Conservation (phyloP, 129 eudicot genomes). For the Flaveria trinervia region DNA sequence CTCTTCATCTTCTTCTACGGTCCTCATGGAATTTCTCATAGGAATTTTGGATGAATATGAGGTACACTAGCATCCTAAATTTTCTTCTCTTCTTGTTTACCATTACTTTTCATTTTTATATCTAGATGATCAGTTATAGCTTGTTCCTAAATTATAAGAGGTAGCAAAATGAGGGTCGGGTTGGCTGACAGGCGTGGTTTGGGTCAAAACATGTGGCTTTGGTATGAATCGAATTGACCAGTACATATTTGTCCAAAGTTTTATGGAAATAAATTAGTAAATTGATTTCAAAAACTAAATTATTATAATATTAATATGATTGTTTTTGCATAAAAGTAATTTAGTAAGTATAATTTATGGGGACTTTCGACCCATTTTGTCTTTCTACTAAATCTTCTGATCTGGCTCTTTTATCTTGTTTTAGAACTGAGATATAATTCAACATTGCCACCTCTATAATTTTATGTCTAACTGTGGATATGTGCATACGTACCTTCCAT, state of each 20-base stretch:
- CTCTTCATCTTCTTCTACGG: slow-evolving; percentile 63
- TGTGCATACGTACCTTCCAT: slow-evolving; percentile 8
- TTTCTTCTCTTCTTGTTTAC: not conserved
- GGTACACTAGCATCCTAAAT: slow-evolving; percentile 40
- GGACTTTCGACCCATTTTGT: too few species aligned
- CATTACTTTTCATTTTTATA: slow-evolving; percentile 2
- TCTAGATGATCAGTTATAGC: slow-evolving; percentile 20
- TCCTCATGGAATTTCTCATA: slow-evolving; percentile 60
- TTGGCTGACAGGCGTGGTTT: not conserved
- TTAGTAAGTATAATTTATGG: not conserved
- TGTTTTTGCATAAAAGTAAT: not conserved
- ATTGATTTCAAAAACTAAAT: not conserved
- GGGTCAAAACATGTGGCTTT: not conserved
- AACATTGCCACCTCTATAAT: slow-evolving; percentile 12
- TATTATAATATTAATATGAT: not conserved
- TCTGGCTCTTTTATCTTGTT: not conserved
- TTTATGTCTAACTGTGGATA: not conserved
- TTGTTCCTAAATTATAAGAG: not conserved
- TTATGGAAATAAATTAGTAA: not conserved
- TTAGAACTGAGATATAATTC: not conserved
- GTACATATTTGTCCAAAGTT: not conserved
- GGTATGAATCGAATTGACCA: not conserved
- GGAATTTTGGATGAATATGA: slow-evolving; percentile 89
- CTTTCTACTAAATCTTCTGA: not conserved
- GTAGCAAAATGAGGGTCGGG: not conserved